Evolutionary conservation across 352 stramenopile genomes (phyloP).

Genomic region (Globisporangium apiculatum): DNA sequence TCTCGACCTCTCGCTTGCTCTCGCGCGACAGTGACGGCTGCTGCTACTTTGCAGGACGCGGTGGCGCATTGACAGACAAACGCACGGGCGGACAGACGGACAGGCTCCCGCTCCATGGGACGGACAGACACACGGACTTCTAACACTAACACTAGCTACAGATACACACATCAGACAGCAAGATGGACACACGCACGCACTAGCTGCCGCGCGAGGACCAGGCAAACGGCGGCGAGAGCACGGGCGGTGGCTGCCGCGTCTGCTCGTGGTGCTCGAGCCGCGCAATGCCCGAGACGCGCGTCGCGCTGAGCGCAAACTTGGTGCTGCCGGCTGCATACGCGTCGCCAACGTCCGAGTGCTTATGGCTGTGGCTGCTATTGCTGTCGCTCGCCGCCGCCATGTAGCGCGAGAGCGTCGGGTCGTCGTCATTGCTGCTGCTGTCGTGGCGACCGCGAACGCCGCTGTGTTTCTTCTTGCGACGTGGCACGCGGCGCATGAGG

Average conservation of each 20-base stretch:
- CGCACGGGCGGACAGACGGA: slow-evolving; percentile 7
- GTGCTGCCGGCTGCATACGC: slow-evolving; percentile 12
- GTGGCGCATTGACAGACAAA: slow-evolving; percentile 5
- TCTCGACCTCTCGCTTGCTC: slow-evolving; percentile 1
- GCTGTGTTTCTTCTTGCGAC: slow-evolving; percentile 9
- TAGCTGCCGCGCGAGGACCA: slow-evolving; percentile 7
- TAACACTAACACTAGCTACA: slow-evolving; percentile 1
- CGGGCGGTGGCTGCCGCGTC: not conserved
- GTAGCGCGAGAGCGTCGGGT: slow-evolving; percentile 50
- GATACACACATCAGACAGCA: not conserved
- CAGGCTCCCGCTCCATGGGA: slow-evolving; percentile 1
- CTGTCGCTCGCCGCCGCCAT: slow-evolving; percentile 28
- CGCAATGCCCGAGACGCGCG: slow-evolving; percentile 14
- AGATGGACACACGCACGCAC: not conserved
- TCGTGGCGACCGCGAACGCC: slow-evolving; percentile 10
- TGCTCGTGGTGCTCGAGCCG: slow-evolving; percentile 14
- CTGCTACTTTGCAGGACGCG: slow-evolving; percentile 4
- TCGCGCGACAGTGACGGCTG: not conserved
- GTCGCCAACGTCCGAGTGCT: slow-evolving; percentile 13
- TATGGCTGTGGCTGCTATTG: not conserved
- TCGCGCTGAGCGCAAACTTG: slow-evolving; percentile 13
- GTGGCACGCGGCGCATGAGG: slow-evolving; percentile 69
- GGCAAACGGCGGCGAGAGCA: slow-evolving; percentile 12
- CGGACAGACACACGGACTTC: not conserved
- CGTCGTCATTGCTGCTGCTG: slow-evolving; percentile 5